These are phyloP conservation scores for Erodium maritimum DNA, from an alignment of 345 rosid species.

Conservation along the genomic window DNA sequence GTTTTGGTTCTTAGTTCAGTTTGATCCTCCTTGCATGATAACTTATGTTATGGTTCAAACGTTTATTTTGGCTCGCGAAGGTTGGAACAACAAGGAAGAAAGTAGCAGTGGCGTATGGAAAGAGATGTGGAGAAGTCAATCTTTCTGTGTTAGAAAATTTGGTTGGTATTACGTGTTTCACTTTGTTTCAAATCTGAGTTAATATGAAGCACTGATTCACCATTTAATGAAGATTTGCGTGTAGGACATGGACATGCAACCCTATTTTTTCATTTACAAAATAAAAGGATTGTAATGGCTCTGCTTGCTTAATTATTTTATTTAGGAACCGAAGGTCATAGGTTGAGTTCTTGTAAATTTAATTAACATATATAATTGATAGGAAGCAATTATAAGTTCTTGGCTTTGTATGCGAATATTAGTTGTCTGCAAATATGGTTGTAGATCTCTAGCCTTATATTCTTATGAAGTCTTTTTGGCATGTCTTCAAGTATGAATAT, in stretches of 20 bases:
- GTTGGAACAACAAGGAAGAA: conserved; percentile 72
- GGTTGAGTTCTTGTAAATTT: background rate
- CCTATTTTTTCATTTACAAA: no score
- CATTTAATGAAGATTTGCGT: no score
- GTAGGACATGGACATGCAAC: no score
- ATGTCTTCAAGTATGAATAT: conserved; percentile 4
- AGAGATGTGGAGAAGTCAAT: conserved; percentile 71
- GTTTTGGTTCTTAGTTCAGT: background rate
- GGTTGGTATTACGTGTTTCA: conserved; percentile 30
- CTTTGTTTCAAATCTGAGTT: background rate
- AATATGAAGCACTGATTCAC: no score
- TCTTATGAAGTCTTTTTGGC: conserved; percentile 2
- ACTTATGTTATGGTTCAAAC: conserved; percentile 2
- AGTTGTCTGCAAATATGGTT: background rate
- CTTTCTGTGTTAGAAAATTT: conserved; percentile 59
- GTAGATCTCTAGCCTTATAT: background rate
- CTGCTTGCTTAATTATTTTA: no score
- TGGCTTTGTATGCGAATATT: background rate
- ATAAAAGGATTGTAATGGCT: no score
- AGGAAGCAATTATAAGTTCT: conserved; percentile 1
- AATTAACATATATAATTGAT: no score
- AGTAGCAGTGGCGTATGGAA: conserved; percentile 69
- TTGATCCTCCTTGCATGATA: background rate
- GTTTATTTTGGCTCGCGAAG: conserved; percentile 36
- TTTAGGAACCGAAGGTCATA: background rate